These are phyloP conservation scores for Cladophialophora psammophila DNA, from an alignment of 2,329 filamentous ascomycete species.

Conservation along the genomic window DNA sequence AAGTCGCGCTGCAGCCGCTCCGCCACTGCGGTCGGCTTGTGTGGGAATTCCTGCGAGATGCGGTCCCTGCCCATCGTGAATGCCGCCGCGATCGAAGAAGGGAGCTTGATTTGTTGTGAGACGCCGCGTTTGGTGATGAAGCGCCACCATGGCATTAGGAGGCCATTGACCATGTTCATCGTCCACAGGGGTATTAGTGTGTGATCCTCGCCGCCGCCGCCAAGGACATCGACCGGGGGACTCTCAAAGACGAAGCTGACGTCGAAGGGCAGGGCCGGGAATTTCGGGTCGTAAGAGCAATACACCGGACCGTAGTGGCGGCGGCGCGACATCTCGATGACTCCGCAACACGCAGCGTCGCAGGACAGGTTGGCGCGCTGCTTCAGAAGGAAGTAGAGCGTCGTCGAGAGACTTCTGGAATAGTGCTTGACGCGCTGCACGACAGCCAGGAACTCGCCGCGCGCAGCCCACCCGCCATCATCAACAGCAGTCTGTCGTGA, in stretches of 20 bases:
- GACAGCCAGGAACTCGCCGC: neutral
- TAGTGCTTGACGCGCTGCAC: slow-evolving; percentile 2
- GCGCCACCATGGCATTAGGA: slow-evolving; percentile 2
- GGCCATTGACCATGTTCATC: neutral
- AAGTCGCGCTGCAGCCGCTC: neutral
- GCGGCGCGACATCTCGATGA: slow-evolving; percentile 4
- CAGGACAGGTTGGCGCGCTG: slow-evolving; percentile 1
- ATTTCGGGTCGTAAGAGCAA: neutral
- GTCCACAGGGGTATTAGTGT: neutral
- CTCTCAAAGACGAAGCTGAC: neutral
- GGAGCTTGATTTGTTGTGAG: neutral
- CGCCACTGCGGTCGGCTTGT: neutral
- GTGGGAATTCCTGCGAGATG: neutral
- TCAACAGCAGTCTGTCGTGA: no score
- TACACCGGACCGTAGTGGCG: neutral
- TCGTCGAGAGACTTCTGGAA: slow-evolving; percentile 1
- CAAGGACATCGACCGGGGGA: neutral
- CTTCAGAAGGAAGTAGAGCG: neutral
- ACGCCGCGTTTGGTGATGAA: neutral
- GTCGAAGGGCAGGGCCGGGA: neutral
- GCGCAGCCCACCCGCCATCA: neutral
- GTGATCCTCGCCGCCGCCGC: neutral
- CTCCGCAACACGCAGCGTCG: neutral
- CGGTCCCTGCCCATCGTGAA: neutral
- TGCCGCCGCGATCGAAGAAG: neutral